Evolutionary conservation across 1,284 basidiomycete genomes (phyloP).

Genomic region (Cystobasidium sp.): DNA sequence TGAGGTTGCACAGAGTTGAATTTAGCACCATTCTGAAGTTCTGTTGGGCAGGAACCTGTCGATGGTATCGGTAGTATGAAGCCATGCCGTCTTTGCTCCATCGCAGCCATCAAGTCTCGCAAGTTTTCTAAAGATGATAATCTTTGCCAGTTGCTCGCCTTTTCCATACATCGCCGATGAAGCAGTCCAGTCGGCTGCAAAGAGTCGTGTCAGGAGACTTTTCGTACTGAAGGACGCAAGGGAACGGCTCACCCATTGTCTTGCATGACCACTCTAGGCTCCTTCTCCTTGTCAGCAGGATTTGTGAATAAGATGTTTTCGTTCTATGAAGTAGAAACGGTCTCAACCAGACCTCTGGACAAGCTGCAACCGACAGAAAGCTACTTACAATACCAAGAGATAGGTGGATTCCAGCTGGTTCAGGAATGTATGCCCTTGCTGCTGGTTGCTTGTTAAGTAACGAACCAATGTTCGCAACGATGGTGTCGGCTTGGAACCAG

Average conservation of each 20-base stretch:
- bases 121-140: slow-evolving; percentile 21
- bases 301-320: slow-evolving; percentile 49
- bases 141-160: slow-evolving; percentile 43
- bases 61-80: too few species aligned
- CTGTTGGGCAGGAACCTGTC: too few species aligned
- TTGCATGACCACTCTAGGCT: slow-evolving; percentile 46
- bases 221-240: too few species aligned
- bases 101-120: neutral
- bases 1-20: too few species aligned
- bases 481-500: slow-evolving; percentile 51
- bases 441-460: slow-evolving; percentile 51
- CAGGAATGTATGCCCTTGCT: slow-evolving; percentile 32
- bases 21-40: too few species aligned
- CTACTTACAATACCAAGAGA: slow-evolving; percentile 47
- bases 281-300: slow-evolving; percentile 42
- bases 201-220: neutral
- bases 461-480: slow-evolving; percentile 56
- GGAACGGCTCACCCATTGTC: slow-evolving; percentile 44
- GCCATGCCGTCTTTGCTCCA: too few species aligned
- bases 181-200: slow-evolving; percentile 45
- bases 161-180: slow-evolving; percentile 49
- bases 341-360: neutral
- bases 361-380: neutral
- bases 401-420: slow-evolving; percentile 50
- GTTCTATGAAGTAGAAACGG: neutral